Evolutionary conservation across 305 asterid genomes (phyloP), one percentile per base, ranked within the genome.

Genomic region (Solanum chacoense): DNA sequence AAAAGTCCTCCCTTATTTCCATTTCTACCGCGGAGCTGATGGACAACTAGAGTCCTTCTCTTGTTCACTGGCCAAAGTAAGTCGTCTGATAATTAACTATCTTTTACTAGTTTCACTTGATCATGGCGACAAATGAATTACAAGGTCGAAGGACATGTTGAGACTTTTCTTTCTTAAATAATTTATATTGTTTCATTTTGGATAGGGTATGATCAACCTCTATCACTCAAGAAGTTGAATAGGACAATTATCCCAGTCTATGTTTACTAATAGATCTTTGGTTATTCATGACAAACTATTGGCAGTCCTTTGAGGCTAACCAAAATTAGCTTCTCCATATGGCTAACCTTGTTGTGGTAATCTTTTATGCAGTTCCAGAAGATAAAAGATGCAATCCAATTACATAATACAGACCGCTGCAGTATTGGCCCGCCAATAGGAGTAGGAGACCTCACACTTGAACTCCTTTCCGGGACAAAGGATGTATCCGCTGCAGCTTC

Each of bases 21-120:
- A 97, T 90, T 97, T 96, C 94, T 96, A 96, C 91, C 96, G 99
- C 26, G 99, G 99, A 76, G 98, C 97, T 69, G 98, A 97, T 90
- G 98, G 99, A 76, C 96, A 93, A 90, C 94, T 97, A 37, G 99
- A 97, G 89, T 90, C 98, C 76, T 97, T 97, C 90, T 97, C 99
- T 87, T 97, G 99, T 89, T 97, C 99, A 84, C 96, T 97, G 75
- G 98, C 95, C 90, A 97, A 97, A 92, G 98, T 96, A 93, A 93
- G 95, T 34, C 9, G 3, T 86, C 84, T 71, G 69, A 86, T 24
- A 28, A 45, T 81, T 81, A 28, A 65, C 71, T 29, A 81, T 20
- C 18, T 10, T 26, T 81, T 81, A 81, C 78, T 11, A 31, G 12
- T 67, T 75, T 75, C 67, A 85, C 13, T 69, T 75, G 67, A 36